These are phyloP conservation scores for Fragaria iinumae DNA, from an alignment of 306 rosid species.

Conservation along the genomic window DNA sequence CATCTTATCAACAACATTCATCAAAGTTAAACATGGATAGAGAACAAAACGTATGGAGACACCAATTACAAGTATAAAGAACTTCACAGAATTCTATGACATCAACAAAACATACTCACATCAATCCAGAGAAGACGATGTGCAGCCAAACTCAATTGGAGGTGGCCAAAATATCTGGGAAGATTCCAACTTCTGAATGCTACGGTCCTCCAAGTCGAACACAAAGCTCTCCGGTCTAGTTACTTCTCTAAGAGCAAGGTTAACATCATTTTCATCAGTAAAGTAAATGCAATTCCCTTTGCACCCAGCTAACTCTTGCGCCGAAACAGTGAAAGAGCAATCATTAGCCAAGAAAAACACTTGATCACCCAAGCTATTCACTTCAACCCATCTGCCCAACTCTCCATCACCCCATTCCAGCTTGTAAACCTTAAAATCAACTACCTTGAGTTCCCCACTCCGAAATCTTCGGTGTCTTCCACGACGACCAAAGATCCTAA, in stretches of 20 bases:
- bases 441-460: conserved; percentile 17
- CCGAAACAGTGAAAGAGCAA: conserved; percentile 26
- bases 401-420: conserved; percentile 34
- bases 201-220: conserved; percentile 38
- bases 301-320: conserved; percentile 26
- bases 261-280: conserved; percentile 21
- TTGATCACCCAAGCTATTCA: conserved; percentile 33
- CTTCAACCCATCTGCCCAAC: conserved; percentile 40
- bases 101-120: not conserved
- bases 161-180: conserved; percentile 31
- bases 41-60: not conserved
- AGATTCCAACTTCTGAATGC: conserved; percentile 24
- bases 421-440: conserved; percentile 48
- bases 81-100: not conserved
- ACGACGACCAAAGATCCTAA: not conserved
- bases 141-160: conserved; percentile 12
- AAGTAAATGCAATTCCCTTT: conserved; percentile 41
- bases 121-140: not conserved
- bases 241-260: not conserved
- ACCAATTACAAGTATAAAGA: not conserved
- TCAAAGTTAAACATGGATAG: not conserved
- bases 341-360: conserved; percentile 37
- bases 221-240: conserved; percentile 31
- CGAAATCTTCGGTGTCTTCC: conserved; percentile 2
- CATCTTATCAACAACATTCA: not conserved